Evolutionary conservation across 2,329 filamentous ascomycete species (phyloP), one percentile per base, ranked within the genome.

Genomic region (Penicillium sp.): DNA sequence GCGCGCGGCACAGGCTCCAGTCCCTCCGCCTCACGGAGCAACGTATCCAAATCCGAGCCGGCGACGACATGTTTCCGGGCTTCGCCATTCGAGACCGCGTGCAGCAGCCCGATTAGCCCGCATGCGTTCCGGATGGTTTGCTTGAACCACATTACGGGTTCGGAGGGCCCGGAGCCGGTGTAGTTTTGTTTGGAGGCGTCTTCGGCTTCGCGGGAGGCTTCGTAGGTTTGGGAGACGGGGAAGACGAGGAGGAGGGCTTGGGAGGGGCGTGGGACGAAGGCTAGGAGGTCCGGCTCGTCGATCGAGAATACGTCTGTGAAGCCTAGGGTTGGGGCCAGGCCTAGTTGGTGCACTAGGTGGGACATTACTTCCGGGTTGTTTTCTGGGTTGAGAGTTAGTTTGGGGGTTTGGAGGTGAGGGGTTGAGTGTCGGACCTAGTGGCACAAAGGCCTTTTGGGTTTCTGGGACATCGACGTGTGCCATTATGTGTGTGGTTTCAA

Each of bases 81-180:
- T 1, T 77, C 76, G 0, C 89, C 89, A 68, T 97, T 98, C 40
- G 78, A 77, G 0, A 88, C 80, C 17, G 84, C 86, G 66, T 97
- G 93, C 40, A 97, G 68, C 26, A 97, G 71, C 0, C 87, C 93
- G 74, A 96, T 95, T 39, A 95, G 73, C 0, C 91, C 91, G 68
- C 91, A 97, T 0, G 91, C 88, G 66, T 97, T 95, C 53, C 86
- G 80, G 61, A 97, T 96, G 0, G 90, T 97, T 73, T 97, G 91
- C 60, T 82, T 86, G 77, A 90, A 97, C 93, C 91, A 98, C 7
- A 95, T 64, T 0, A 96, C 87, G 5, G 87, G 84, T 64, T 96
- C 88, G 0, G 62, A 64, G 0, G 77, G 71, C 1, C 89, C 89
- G 17, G 75, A 76, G 38, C 84, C 85, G 0, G 68, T 65, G 72